Percentiles rank a stretch among this genome's conserved stretches.
Conservation (phyloP, 2,329 filamentous ascomycete genomes). For the Cladosporium sp. region DNA sequence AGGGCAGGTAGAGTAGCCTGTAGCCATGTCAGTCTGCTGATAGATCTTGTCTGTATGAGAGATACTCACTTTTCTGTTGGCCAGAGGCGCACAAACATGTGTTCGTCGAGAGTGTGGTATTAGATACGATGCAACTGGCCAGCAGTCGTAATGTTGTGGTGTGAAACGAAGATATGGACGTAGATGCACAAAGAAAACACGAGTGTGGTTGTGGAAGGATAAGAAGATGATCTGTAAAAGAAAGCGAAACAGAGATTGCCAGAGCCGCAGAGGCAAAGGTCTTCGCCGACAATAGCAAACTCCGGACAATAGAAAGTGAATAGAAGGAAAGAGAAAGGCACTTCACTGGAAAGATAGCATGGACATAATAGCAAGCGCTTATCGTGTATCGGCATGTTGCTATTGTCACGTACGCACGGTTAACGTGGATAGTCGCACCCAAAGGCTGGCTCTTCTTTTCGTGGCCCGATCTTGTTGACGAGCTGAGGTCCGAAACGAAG, state of each 20-base stretch:
- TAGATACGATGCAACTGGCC: slow-evolving; percentile 26
- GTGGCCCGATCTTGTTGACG: slow-evolving; percentile 18
- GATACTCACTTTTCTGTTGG: slow-evolving; percentile 35
- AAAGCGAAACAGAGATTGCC: slow-evolving; percentile 24
- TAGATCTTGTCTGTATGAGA: neutral
- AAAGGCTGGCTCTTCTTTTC: neutral
- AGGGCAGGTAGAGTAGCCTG: slow-evolving; percentile 35
- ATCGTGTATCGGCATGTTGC: slow-evolving; percentile 21
- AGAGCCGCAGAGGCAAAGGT: slow-evolving; percentile 33
- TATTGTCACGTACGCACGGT: slow-evolving; percentile 30
- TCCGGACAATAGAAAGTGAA: slow-evolving; percentile 34
- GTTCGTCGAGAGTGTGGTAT: slow-evolving; percentile 17
- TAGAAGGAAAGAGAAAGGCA: slow-evolving; percentile 16
- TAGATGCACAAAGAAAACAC: neutral
- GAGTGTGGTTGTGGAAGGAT: slow-evolving; percentile 1
- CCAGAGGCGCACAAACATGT: slow-evolving; percentile 40
- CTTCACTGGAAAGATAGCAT: neutral
- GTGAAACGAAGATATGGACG: neutral
- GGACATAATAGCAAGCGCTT: slow-evolving; percentile 15
- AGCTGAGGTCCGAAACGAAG: slow-evolving; percentile 25
- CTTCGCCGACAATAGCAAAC: slow-evolving; percentile 41
- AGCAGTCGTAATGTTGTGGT: slow-evolving; percentile 24
- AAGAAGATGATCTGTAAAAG: slow-evolving; percentile 22
- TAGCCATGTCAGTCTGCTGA: neutral
- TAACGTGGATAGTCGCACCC: slow-evolving; percentile 29